These are phyloP conservation scores for Spathaspora girioi DNA, from an alignment of 805 yeast species.

Conservation along the genomic window DNA sequence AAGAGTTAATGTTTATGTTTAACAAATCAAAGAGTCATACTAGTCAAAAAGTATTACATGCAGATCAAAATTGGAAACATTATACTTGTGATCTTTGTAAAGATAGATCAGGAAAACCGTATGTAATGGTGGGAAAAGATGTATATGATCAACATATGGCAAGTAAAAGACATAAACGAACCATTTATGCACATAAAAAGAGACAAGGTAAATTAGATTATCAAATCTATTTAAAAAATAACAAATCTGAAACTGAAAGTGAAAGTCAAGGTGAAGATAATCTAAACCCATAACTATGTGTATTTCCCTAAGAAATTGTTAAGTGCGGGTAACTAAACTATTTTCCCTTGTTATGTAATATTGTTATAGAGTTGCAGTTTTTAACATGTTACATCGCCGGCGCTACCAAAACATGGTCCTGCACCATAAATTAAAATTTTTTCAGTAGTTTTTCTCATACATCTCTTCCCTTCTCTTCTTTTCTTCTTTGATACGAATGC, in stretches of 20 bases:
- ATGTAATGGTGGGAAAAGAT: slow-evolving; percentile 69
- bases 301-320: too few species aligned
- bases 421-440: background rate
- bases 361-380: too few species aligned
- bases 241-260: background rate
- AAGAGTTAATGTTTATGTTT: slow-evolving; percentile 14
- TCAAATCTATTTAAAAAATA: background rate
- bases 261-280: background rate
- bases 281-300: too few species aligned
- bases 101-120: slow-evolving; percentile 48
- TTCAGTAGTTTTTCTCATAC: background rate
- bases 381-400: background rate
- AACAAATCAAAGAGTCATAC: slow-evolving; percentile 9
- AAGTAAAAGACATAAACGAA: slow-evolving; percentile 67
- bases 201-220: slow-evolving; percentile 33
- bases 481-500: slow-evolving; percentile 34
- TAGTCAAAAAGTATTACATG: slow-evolving; percentile 31
- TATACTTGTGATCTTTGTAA: slow-evolving; percentile 63
- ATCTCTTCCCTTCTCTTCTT: slow-evolving; percentile 1
- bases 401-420: background rate
- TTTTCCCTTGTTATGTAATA: too few species aligned
- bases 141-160: slow-evolving; percentile 66
- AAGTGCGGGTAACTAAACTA: too few species aligned
- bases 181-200: slow-evolving; percentile 42
- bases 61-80: slow-evolving; percentile 58